Evolutionary conservation across 2,329 filamentous ascomycete species (phyloP).

Genomic region (Penicillium expansum): DNA sequence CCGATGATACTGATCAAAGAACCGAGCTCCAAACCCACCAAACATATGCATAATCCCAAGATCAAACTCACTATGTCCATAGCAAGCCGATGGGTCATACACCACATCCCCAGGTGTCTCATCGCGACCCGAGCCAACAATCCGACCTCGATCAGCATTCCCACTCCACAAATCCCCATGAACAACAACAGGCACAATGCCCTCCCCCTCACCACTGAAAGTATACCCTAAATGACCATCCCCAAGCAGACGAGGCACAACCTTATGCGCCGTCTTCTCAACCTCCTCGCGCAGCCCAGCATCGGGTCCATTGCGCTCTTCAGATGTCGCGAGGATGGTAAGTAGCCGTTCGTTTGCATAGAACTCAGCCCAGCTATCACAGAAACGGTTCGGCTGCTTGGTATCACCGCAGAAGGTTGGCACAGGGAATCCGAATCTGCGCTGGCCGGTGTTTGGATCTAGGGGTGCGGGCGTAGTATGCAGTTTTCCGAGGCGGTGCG

Average conservation of each 20-base stretch:
- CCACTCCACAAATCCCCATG: slow-evolving; percentile 96
- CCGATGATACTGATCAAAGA: slow-evolving; percentile 74
- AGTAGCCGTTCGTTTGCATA: slow-evolving; percentile 74
- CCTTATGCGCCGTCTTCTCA: slow-evolving; percentile 58
- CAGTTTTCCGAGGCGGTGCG: slow-evolving; percentile 72
- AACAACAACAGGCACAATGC: slow-evolving; percentile 72
- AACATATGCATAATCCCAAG: slow-evolving; percentile 97
- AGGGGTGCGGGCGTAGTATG: slow-evolving; percentile 71
- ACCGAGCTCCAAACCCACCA: slow-evolving; percentile 72
- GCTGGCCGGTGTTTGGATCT: slow-evolving; percentile 35
- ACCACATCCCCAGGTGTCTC: slow-evolving; percentile 68
- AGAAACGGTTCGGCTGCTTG: slow-evolving; percentile 73
- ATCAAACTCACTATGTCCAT: slow-evolving; percentile 86
- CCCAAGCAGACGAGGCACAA: slow-evolving; percentile 75
- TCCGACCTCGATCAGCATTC: slow-evolving; percentile 67
- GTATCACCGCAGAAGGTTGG: slow-evolving; percentile 85
- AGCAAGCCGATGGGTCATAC: slow-evolving; percentile 77
- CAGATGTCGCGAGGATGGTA: slow-evolving; percentile 58
- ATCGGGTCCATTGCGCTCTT: slow-evolving; percentile 64
- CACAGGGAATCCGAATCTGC: slow-evolving; percentile 77
- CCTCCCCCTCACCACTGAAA: slow-evolving; percentile 45
- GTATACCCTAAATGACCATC: slow-evolving; percentile 60
- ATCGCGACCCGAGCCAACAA: slow-evolving; percentile 47
- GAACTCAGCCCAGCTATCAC: slow-evolving; percentile 76
- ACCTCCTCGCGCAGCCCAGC: slow-evolving; percentile 61